phyloP scores from a whole-genome alignment of 371 early-diverging fungal genomes.

The Mucor piriformis region DNA sequence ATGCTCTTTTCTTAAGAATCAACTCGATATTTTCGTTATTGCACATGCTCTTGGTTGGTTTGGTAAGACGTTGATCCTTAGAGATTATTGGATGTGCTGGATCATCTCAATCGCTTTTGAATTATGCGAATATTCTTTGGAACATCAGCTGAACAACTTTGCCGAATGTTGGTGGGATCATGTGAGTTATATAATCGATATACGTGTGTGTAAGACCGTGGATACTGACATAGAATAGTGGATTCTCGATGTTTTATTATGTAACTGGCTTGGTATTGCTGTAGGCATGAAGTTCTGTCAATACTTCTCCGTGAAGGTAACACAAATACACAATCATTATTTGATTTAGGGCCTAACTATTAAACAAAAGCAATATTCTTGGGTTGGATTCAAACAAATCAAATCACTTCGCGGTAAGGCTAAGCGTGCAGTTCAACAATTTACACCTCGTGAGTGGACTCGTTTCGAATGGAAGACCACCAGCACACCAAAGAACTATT shows the following conservation, averaged over 20 bases:
- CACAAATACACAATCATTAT: neutral
- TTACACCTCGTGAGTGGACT: constrained; percentile 94
- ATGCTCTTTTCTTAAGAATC: constrained; percentile 46
- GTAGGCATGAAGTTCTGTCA: constrained; percentile 97
- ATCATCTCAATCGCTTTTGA: constrained; percentile 93
- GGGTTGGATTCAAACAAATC: constrained; percentile 90
- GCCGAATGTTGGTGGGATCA: constrained; percentile 99
- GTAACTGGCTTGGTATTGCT: constrained; percentile 94
- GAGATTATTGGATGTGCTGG: constrained; percentile 96
- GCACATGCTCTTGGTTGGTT: constrained; percentile 97
- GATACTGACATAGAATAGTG: constrained; percentile 58
- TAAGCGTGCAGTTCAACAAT: constrained; percentile 88
- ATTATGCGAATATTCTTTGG: constrained; percentile 92
- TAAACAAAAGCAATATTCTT: constrained; percentile 73
- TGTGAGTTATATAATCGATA: constrained; percentile 53
- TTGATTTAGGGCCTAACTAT: neutral
- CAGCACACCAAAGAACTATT: constrained; percentile 77
- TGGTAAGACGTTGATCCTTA: constrained; percentile 87
- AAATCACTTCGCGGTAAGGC: constrained; percentile 83
- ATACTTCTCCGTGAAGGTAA: constrained; percentile 89
- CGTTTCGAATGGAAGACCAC: constrained; percentile 88
- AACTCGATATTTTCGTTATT: constrained; percentile 92
- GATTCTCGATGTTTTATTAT: constrained; percentile 93
- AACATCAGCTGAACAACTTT: constrained; percentile 96
- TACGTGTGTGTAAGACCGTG: neutral